A percentile compares a stretch with the other conserved stretches of the same genome.
These are phyloP conservation scores for Toxicodendron radicans DNA, from an alignment of 345 rosid species.

Conservation along the genomic window DNA sequence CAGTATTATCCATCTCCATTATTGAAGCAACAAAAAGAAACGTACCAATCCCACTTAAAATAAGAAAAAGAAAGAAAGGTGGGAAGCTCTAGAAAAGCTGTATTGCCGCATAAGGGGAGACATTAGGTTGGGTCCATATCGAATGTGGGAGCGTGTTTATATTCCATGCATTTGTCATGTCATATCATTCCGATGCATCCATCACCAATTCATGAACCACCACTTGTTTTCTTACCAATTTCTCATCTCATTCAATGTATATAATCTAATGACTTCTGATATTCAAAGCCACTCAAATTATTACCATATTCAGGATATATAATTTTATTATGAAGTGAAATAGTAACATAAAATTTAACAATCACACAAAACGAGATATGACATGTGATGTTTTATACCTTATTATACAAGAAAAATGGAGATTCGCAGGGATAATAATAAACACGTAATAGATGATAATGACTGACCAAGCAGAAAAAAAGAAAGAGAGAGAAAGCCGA, in stretches of 20 bases:
- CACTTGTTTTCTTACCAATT: too few species aligned
- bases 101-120: conserved; percentile 38
- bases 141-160: conserved; percentile 46
- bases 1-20: conserved; percentile 26
- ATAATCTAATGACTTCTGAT: too few species aligned
- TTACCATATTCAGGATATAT: too few species aligned
- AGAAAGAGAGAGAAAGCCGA: background rate
- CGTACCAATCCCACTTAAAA: conserved; percentile 15
- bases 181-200: conserved; percentile 26
- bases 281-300: too few species aligned
- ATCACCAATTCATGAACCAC: background rate
- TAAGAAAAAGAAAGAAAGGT: background rate
- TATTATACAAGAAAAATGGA: too few species aligned
- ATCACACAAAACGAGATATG: too few species aligned
- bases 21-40: conserved; percentile 22
- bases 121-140: conserved; percentile 32
- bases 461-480: conserved; percentile 13
- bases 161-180: conserved; percentile 44
- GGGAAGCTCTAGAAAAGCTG: conserved; percentile 40
- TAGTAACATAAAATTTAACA: too few species aligned
- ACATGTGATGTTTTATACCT: too few species aligned
- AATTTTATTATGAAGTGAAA: too few species aligned
- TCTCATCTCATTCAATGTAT: too few species aligned
- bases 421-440: background rate
- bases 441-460: conserved; percentile 6